Evolutionary conservation across 2,329 filamentous ascomycete genomes (phyloP), one percentile per base, ranked within the genome.

Genomic region (Tetracladium maxilliforme): DNA sequence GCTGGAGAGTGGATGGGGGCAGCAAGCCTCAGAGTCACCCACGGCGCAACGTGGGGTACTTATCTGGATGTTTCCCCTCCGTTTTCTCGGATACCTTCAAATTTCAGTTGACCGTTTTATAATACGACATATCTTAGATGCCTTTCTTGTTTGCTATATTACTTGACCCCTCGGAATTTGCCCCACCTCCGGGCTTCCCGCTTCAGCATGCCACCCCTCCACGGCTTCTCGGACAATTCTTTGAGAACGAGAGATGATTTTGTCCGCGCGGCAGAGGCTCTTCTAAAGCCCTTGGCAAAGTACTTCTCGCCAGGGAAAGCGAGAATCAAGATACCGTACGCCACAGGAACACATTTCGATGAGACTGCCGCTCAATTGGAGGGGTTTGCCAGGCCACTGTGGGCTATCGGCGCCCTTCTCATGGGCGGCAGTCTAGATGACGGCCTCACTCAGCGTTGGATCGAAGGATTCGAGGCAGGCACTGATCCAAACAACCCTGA

Each of bases 321-420:
- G 4, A 43, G 52, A 2, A 45, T 60, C 7, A 41, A 42, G 7
- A 23, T 60, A 3, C 45, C 52, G 1, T 30, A 47, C 1, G 39
- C 41, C 1, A 55, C 55, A 1, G 55, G 40, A 3, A 43, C 54
- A 1, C 47, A 51, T 19, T 61, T 61, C 20, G 52, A 56, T 28
- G 56, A 60, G 23, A 37, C 36, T 1, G 52, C 57, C 2, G 57
- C 56, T 1, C 53, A 59, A 29, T 37, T 61, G 1, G 56, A 61
- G 24, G 57, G 57, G 0, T 61, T 54, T 30, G 55, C 55, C 0
- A 11, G 40, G 14, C 39, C 39, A 13, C 23, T 43, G 9, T 43
- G 40, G 40, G 37, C 29, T 7, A 32, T 42, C 7, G 35, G 32
- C 2, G 30, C 31, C 7, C 30, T 43, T 6, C 27, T 39, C 8